A percentile compares a stretch with the other conserved stretches of the same genome.
These are phyloP conservation scores for Solanum etuberosum DNA, from an alignment of 257 asterid species.

Conservation along the genomic window DNA sequence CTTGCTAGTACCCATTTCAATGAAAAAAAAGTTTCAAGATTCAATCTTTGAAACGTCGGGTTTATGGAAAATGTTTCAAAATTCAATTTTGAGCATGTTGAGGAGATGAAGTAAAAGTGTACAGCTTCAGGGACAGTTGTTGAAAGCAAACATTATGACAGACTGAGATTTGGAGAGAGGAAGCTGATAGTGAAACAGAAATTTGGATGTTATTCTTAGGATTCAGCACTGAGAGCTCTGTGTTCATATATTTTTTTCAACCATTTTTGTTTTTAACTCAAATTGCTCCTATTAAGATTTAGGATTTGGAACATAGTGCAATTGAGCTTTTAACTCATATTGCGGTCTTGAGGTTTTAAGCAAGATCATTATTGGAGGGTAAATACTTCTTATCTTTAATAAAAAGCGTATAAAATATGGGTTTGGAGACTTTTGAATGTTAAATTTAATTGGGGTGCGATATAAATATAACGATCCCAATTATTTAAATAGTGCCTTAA, in stretches of 20 bases:
- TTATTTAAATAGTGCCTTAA: background rate
- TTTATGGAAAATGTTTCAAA: background rate
- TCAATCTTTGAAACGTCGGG: background rate
- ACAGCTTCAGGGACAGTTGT: background rate
- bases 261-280: background rate
- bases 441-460: fast-evolving
- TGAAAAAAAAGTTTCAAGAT: background rate
- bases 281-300: background rate
- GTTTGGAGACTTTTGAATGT: fast-evolving
- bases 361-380: background rate
- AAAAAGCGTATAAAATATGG: too few relatives aligned
- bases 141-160: background rate
- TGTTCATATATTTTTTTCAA: background rate
- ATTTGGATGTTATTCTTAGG: background rate
- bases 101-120: background rate
- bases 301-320: background rate
- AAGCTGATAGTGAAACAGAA: background rate
- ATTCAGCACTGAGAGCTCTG: background rate
- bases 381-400: too few relatives aligned
- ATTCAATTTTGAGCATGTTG: background rate
- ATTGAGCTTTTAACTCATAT: background rate
- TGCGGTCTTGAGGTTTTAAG: background rate
- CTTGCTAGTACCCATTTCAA: slow-evolving; percentile 36
- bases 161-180: background rate
- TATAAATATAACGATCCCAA: fast-evolving